Conservation (phyloP, 2,329 filamentous ascomycete species). For the Fusarium tricinctum region DNA sequence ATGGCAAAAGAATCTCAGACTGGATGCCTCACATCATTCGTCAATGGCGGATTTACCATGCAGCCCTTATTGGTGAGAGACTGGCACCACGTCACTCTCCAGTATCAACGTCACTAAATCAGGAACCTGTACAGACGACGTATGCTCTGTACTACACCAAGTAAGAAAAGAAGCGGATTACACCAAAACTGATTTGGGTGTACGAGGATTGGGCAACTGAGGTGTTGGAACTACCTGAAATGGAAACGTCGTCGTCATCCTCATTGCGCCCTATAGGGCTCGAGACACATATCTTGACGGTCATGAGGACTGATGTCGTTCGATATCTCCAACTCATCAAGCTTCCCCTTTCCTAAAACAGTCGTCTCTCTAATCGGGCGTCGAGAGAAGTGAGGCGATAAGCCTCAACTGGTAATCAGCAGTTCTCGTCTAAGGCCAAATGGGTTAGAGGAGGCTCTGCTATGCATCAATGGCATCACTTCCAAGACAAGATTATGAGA, state of each 20-base stretch:
- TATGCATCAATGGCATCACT: too few relatives aligned
- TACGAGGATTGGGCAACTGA: too few relatives aligned
- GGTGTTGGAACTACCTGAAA: too few relatives aligned
- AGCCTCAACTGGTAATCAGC: slow-evolving; percentile 15
- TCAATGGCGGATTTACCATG: not conserved
- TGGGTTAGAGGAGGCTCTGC: slow-evolving; percentile 39
- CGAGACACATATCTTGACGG: not conserved
- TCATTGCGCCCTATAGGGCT: not conserved
- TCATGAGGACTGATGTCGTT: slow-evolving; percentile 1
- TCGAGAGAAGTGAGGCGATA: slow-evolving; percentile 29
- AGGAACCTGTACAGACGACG: too few relatives aligned
- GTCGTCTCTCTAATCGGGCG: slow-evolving; percentile 22
- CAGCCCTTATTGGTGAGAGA: not conserved
- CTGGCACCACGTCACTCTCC: not conserved
- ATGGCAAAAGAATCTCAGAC: too few relatives aligned
- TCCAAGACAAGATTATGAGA: slow-evolving; percentile 13
- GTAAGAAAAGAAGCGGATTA: too few relatives aligned
- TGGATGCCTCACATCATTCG: not conserved
- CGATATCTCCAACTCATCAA: not conserved
- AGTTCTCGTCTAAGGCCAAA: slow-evolving; percentile 35
- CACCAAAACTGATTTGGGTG: too few relatives aligned
- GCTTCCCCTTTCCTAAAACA: slow-evolving; percentile 1
- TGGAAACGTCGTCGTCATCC: not conserved
- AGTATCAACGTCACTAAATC: too few relatives aligned
- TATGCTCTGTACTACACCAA: too few relatives aligned